Percentiles rank a stretch among this genome's conserved stretches.
phyloP scores from a whole-genome alignment of 495 filamentous ascomycete species.

The Immersiella caudata region DNA sequence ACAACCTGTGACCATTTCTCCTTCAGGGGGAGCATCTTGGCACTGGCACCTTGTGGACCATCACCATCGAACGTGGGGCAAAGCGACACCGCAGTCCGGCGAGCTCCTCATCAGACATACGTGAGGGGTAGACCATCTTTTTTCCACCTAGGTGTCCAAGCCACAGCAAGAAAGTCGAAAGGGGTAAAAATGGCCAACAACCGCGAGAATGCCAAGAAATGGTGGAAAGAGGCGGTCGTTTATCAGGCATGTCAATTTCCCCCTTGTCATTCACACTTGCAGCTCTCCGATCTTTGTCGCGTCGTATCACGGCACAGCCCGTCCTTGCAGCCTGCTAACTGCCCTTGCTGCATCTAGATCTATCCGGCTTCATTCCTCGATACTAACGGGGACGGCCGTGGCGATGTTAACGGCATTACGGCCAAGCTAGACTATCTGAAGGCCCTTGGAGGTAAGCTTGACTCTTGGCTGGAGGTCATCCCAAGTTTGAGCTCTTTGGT shows the following conservation, averaged over 20 bases:
- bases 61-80: background rate
- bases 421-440: conserved; percentile 18
- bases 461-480: too few species aligned
- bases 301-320: too few species aligned
- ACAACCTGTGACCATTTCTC: background rate
- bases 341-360: background rate
- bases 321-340: background rate
- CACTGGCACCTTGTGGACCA: background rate
- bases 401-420: conserved; percentile 19
- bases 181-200: conserved; percentile 3
- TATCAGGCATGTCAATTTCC: conserved; percentile 1
- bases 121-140: background rate
- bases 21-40: background rate
- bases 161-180: background rate
- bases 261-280: background rate
- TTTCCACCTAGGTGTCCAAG: background rate
- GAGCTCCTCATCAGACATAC: background rate
- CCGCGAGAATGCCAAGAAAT: background rate
- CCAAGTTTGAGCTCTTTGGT: background rate
- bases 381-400: conserved; percentile 18
- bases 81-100: background rate
- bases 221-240: conserved; percentile 16
- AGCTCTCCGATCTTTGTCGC: too few species aligned
- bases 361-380: conserved; percentile 13
- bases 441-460: conserved; percentile 12